These are phyloP conservation scores for Lanzia echinophila DNA, from an alignment of 2,329 filamentous ascomycete species.

Conservation along the genomic window DNA sequence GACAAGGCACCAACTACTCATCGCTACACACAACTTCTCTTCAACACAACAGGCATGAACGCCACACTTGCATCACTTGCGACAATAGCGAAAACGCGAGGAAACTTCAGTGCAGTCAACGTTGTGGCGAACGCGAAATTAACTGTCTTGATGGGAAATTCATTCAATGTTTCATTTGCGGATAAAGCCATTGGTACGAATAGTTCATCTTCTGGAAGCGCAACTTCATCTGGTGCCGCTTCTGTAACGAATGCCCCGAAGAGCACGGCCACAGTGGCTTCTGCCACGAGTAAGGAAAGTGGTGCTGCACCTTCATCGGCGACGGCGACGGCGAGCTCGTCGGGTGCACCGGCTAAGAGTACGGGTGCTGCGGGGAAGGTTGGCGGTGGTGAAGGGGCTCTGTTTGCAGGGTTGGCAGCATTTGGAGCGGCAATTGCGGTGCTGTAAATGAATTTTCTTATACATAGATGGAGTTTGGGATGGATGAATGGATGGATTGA, in stretches of 20 bases:
- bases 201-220: neutral
- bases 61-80: slow-evolving; percentile 5
- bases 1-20: slow-evolving; percentile 21
- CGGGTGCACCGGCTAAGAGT: neutral
- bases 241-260: no score
- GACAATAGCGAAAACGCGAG: neutral
- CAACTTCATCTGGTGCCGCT: no score
- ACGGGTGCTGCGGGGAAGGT: neutral
- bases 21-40: slow-evolving; percentile 23
- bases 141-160: slow-evolving; percentile 12
- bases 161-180: slow-evolving; percentile 11
- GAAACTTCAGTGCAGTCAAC: slow-evolving; percentile 4
- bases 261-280: neutral
- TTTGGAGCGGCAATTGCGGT: neutral
- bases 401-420: neutral
- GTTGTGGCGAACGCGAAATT: neutral
- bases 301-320: no score
- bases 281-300: no score
- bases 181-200: neutral
- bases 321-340: no score
- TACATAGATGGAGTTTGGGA: no score
- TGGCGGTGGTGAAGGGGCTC: neutral
- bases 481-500: no score
- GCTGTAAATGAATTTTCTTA: neutral
- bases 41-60: slow-evolving; percentile 21